Evolutionary conservation across 805 yeast genomes (phyloP).

Genomic region (Pichia nakasei): DNA sequence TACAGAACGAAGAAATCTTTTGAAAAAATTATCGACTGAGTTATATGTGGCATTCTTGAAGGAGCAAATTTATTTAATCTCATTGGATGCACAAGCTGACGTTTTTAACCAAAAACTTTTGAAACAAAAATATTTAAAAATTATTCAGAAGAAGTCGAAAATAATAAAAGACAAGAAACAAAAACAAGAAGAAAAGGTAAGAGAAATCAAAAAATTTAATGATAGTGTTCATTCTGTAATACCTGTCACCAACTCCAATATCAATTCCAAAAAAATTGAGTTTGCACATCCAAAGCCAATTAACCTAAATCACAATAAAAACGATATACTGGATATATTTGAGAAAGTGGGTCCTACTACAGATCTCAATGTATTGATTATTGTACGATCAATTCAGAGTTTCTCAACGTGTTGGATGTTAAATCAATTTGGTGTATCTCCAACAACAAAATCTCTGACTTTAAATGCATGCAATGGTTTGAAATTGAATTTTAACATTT

Average conservation of each 20-base stretch:
- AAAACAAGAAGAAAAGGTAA: conserved; percentile 29
- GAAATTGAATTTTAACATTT: conserved; percentile 29
- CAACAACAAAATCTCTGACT: conserved; percentile 11
- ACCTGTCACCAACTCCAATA: not conserved
- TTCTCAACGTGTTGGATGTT: conserved; percentile 16
- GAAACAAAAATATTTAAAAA: conserved; percentile 25
- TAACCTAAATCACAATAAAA: not conserved
- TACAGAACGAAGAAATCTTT: conserved; percentile 20
- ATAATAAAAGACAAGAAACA: conserved; percentile 18
- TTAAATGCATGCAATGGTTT: conserved; percentile 2
- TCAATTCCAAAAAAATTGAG: no score
- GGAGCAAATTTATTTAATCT: conserved; percentile 41
- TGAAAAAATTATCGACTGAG: conserved; percentile 34
- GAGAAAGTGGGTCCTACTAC: not conserved
- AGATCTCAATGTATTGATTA: not conserved
- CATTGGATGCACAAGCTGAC: conserved; percentile 40
- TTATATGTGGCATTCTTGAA: conserved; percentile 52
- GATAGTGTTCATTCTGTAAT: conserved; percentile 17
- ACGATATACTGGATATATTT: not conserved
- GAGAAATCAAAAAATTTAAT: conserved; percentile 28
- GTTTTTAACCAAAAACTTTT: conserved; percentile 25
- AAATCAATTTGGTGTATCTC: conserved; percentile 12
- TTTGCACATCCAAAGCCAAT: not conserved
- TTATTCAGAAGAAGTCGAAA: conserved; percentile 25
- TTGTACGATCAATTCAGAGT: not conserved